phyloP scores from a whole-genome alignment of 306 rosid genomes.

The Gleditsia sinensis region DNA sequence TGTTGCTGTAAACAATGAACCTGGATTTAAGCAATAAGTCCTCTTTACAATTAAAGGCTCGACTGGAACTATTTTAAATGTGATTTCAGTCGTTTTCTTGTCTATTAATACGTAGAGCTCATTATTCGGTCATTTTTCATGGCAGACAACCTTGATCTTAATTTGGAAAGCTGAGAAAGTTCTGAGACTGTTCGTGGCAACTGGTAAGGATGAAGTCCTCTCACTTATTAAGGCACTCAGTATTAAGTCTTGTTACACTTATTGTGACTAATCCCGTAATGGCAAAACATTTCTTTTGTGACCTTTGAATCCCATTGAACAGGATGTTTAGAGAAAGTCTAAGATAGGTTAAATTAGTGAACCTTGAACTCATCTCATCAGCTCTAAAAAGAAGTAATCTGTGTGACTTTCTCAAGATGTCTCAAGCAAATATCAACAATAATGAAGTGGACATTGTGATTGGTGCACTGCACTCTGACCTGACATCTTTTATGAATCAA shows the following conservation, averaged over 20 bases:
- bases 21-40: neutral
- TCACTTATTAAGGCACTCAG: conserved; percentile 68
- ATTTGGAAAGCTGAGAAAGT: conserved; percentile 86
- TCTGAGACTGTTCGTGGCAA: conserved; percentile 68
- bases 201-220: conserved; percentile 84
- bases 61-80: neutral
- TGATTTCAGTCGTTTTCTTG: neutral
- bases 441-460: conserved; percentile 86
- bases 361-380: conserved; percentile 32
- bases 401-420: conserved; percentile 54
- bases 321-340: conserved; percentile 84
- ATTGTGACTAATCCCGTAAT: conserved; percentile 2
- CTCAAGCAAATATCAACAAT: conserved; percentile 54
- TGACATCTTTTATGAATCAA: conserved; percentile 62
- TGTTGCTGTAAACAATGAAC: neutral
- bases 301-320: conserved; percentile 31
- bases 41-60: neutral
- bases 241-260: conserved; percentile 61
- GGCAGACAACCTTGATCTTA: conserved; percentile 76
- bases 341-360: conserved; percentile 27
- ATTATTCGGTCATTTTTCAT: conserved; percentile 8
- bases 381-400: neutral
- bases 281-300: conserved; percentile 28
- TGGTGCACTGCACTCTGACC: conserved; percentile 72
- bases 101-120: neutral